A percentile compares a stretch with the other conserved stretches of the same genome.
These are phyloP conservation scores for Candida ascalaphidarum DNA, from an alignment of 805 yeast species.

Conservation along the genomic window DNA sequence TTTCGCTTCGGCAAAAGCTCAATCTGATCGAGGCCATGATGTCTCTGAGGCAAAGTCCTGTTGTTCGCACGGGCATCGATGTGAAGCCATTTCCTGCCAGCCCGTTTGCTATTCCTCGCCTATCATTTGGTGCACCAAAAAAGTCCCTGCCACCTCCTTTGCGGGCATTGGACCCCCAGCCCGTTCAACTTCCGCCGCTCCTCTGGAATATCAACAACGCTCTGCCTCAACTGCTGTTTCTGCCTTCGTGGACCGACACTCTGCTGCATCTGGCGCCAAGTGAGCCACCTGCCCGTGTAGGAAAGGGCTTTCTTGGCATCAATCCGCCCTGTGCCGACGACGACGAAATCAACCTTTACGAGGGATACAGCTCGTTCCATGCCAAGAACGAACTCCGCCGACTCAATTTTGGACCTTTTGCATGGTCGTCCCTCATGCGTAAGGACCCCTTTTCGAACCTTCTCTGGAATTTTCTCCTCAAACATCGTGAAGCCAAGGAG, in stretches of 20 bases:
- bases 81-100: too few species aligned
- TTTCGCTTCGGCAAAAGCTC: too few species aligned
- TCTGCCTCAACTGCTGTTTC: not conserved
- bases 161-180: constrained; percentile 1
- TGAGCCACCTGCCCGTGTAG: not conserved
- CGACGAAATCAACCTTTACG: constrained; percentile 33
- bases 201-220: not conserved
- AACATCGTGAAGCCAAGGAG: too few species aligned
- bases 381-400: constrained; percentile 28
- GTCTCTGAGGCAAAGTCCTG: too few species aligned
- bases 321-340: constrained; percentile 5
- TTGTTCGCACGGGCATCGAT: too few species aligned
- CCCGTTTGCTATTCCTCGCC: too few species aligned
- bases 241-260: not conserved
- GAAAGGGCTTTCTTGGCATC: constrained; percentile 1
- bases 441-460: constrained; percentile 29
- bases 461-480: constrained; percentile 4
- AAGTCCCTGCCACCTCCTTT: too few species aligned
- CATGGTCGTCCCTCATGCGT: constrained; percentile 39
- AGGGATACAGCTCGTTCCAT: constrained; percentile 35
- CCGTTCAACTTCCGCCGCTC: not conserved
- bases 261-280: not conserved
- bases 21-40: too few species aligned
- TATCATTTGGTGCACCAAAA: too few species aligned
- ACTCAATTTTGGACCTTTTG: constrained; percentile 43